A percentile compares a stretch with the other conserved stretches of the same genome.
Evolutionary conservation across 2,329 filamentous ascomycete genomes (phyloP).

Genomic region (Triangularia setosa): DNA sequence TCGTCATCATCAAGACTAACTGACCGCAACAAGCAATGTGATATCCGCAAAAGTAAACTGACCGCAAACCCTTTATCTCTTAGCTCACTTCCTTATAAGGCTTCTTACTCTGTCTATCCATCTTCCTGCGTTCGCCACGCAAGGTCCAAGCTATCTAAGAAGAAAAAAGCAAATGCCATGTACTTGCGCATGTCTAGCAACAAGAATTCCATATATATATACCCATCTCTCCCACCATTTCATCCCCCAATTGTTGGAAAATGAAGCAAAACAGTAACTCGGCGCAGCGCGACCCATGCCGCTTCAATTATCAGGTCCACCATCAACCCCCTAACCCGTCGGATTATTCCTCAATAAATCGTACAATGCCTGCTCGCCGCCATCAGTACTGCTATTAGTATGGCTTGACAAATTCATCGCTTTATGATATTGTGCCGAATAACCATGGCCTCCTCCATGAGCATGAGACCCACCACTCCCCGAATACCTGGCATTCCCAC

Average conservation of each 20-base stretch:
- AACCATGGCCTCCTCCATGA: background rate
- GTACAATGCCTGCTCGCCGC: constrained; percentile 27
- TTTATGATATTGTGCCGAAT: constrained; percentile 21
- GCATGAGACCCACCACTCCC: background rate
- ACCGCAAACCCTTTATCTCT: background rate
- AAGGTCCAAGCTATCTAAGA: background rate
- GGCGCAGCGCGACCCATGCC: too few relatives aligned
- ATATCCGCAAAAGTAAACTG: background rate
- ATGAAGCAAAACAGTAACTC: background rate
- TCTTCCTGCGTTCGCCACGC: background rate
- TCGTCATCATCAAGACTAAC: background rate
- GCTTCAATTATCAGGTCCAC: background rate
- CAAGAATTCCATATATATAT: background rate
- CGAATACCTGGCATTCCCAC: constrained; percentile 16
- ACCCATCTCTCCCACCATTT: background rate
- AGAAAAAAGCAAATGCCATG: background rate
- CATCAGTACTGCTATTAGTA: constrained; percentile 27
- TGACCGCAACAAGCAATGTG: background rate
- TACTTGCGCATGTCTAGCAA: background rate
- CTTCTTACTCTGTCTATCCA: background rate
- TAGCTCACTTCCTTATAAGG: too few relatives aligned
- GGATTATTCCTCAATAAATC: constrained; percentile 25
- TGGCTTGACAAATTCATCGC: constrained; percentile 28
- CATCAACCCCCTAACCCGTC: background rate
- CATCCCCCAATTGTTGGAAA: background rate